Evolutionary conservation across 2,329 filamentous ascomycete genomes (phyloP).

Genomic region (Aspergillus ibericus): DNA sequence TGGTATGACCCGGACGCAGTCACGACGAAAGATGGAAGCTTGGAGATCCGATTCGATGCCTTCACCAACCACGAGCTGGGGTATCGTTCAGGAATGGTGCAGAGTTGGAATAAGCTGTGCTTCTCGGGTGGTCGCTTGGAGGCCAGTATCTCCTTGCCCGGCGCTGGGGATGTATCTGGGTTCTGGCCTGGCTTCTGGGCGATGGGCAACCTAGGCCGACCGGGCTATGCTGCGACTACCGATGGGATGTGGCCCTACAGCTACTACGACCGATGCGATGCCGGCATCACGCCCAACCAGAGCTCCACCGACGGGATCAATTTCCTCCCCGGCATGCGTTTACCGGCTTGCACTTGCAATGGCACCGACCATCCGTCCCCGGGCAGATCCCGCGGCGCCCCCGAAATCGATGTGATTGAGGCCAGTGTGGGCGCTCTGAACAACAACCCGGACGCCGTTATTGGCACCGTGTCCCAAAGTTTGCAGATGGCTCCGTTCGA

Average conservation of each 20-base stretch:
- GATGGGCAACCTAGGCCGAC: slow-evolving; percentile 70
- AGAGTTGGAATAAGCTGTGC: slow-evolving; percentile 72
- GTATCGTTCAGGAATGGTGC: slow-evolving; percentile 71
- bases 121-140: slow-evolving; percentile 71
- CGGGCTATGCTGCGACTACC: slow-evolving; percentile 68
- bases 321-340: slow-evolving; percentile 67
- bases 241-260: slow-evolving; percentile 75
- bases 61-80: slow-evolving; percentile 65
- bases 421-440: slow-evolving; percentile 60
- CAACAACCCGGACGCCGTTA: slow-evolving; percentile 47
- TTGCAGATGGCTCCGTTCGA: slow-evolving; percentile 70
- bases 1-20: slow-evolving; percentile 71
- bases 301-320: slow-evolving; percentile 66
- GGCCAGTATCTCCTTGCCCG: slow-evolving; percentile 69
- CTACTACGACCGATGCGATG: slow-evolving; percentile 67
- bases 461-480: slow-evolving; percentile 66
- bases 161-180: slow-evolving; percentile 64
- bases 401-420: slow-evolving; percentile 72
- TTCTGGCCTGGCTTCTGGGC: slow-evolving; percentile 78
- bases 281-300: slow-evolving; percentile 71
- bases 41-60: slow-evolving; percentile 65
- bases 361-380: slow-evolving; percentile 65
- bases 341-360: slow-evolving; percentile 67
- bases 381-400: slow-evolving; percentile 65
- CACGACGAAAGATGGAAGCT: slow-evolving; percentile 60